Percentiles rank a stretch among this genome's conserved stretches.
Conservation (phyloP, 495 filamentous ascomycete species). For the Coniosporium apollinis region DNA sequence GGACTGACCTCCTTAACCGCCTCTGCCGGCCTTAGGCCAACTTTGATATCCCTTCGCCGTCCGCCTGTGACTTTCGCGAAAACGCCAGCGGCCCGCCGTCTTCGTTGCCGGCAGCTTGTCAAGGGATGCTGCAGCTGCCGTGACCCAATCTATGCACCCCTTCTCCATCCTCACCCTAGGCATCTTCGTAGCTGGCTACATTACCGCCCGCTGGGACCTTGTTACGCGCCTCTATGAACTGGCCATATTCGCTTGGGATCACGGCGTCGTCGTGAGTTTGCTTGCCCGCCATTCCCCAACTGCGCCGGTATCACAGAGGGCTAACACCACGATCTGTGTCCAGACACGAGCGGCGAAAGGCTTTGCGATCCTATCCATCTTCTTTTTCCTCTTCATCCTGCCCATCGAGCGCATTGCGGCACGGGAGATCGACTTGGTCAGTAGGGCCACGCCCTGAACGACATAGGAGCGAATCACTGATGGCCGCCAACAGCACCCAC, state of each 20-base stretch:
- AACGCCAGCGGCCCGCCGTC: no score
- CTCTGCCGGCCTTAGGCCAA: no score
- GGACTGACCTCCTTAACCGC: no score
- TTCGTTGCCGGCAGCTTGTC: no score
- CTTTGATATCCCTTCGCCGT: no score
- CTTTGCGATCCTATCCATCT: constrained; percentile 53
- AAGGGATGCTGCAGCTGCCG: no score
- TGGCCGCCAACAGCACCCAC: constrained; percentile 51
- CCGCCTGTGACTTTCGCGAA: no score
- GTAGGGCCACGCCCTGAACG: constrained; percentile 11
- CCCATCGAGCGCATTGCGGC: constrained; percentile 58
- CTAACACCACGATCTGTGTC: background rate
- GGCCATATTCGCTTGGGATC: constrained; percentile 91
- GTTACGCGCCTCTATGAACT: constrained; percentile 91
- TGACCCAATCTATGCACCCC: constrained; percentile 69
- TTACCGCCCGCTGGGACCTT: constrained; percentile 94
- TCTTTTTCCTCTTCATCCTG: constrained; percentile 60
- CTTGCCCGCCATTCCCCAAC: no score
- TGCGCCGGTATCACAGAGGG: no score
- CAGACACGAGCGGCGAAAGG: constrained; percentile 58
- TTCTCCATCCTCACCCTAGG: constrained; percentile 84
- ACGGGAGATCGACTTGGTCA: constrained; percentile 46
- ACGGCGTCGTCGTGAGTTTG: constrained; percentile 89
- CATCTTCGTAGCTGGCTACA: constrained; percentile 99
- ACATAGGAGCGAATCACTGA: background rate